These are phyloP conservation scores for Oleoguttula mirabilis DNA, from an alignment of 495 filamentous ascomycete genomes.

Conservation along the genomic window DNA sequence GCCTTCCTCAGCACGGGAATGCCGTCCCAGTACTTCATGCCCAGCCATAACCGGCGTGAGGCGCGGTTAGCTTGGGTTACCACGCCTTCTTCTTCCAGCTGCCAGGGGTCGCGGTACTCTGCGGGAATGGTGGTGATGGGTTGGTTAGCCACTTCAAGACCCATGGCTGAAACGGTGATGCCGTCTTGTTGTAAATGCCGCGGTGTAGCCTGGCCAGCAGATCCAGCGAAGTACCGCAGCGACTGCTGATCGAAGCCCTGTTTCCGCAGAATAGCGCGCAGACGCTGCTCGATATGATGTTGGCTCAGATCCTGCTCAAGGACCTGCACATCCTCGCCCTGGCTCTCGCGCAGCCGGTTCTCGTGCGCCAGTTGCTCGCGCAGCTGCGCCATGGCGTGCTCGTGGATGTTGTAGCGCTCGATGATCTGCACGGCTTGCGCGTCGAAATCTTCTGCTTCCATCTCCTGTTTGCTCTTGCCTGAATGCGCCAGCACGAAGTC, in stretches of 20 bases:
- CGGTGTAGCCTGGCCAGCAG: background rate
- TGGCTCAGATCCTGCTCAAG: background rate
- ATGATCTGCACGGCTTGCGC: conserved; percentile 49
- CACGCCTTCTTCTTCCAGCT: conserved; percentile 36
- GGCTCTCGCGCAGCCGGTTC: background rate
- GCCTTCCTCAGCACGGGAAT: conserved; percentile 68
- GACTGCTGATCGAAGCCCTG: conserved; percentile 6
- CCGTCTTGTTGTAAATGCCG: conserved; percentile 15
- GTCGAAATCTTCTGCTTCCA: conserved; percentile 41
- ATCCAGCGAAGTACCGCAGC: conserved; percentile 15
- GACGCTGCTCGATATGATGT: conserved; percentile 1
- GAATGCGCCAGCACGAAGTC: conserved; percentile 10
- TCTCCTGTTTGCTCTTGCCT: conserved; percentile 2
- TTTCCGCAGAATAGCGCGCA: conserved; percentile 1
- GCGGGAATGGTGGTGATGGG: conserved; percentile 7
- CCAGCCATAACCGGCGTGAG: conserved; percentile 72
- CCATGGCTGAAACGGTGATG: conserved; percentile 10
- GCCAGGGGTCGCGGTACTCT: conserved; percentile 4
- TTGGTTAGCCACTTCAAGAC: conserved; percentile 7
- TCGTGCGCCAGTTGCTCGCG: background rate
- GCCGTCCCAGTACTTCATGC: conserved; percentile 86
- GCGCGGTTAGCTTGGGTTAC: conserved; percentile 71
- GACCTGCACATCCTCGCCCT: background rate
- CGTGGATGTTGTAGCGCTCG: background rate
- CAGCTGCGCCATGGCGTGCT: background rate